Base-by-base conservation (phyloP, 169 alveolate genomes). In the Cryptosporidium baileyi region DNA sequence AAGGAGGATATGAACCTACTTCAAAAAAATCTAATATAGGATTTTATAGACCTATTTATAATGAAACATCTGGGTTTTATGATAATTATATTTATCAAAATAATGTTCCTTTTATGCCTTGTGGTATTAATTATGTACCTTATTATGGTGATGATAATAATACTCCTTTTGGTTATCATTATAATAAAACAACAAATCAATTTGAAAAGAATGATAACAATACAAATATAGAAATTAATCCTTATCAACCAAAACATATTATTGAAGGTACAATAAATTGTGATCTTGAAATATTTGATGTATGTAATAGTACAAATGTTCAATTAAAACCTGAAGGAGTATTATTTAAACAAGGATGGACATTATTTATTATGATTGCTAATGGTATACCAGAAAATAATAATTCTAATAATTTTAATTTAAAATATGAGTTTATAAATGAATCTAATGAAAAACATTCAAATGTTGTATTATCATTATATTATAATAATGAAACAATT, bases 301-400 rank as follows among this genome's bases (percentile, higher is more conserved):
- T 60, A 3, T 65, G 81, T 17, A 65, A 65, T 22, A 44, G 41
- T 22, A 65, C 81, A 4, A 45, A 61, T 19, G 81, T 60, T 2
- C 24, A 32, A 32, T 45, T 65, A 11, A 47, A 5, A 0, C 24
- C 63, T 1, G 24, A 57, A 19, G 19, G 59, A n/a, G 11, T 43
- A 22, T 65, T 65, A 6, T 74, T 74, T 45, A 44, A 65, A 22
- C 63, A 65, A 32, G 81, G 81, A 9, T 65, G 81, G 81, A 65
- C 81, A 15, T 28, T 65, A 32, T 65, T 65, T 32, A 51, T 32
- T 1, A 30, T 65, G 43, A 24, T 65, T 9, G 32, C 54, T 26
- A 65, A 61, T 22, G 81, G 81, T 15, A 51, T 65, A 45, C 81
- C 81, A 26, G 61, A 13, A 7, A 32, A 32, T 62, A 59, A 62